A percentile compares a stretch with the other conserved stretches of the same genome.
phyloP scores from a whole-genome alignment of 176 grass and related monocot species.

The sorghum (Sorghum bicolor) region DNA sequence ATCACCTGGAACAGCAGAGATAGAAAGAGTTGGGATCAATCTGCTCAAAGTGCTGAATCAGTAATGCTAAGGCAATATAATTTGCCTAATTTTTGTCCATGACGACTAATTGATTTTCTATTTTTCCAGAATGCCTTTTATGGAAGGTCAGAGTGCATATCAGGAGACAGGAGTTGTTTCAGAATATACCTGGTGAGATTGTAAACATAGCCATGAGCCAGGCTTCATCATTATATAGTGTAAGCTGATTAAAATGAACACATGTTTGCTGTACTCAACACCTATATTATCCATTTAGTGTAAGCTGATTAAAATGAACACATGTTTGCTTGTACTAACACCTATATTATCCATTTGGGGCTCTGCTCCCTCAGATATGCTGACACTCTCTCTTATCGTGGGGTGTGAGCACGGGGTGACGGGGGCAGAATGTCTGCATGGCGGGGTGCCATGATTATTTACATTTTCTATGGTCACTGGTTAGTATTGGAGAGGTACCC shows the following conservation, averaged over 20 bases:
- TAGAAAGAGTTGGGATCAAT: slow-evolving; percentile 1
- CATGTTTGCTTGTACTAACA: neutral
- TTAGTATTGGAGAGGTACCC: neutral
- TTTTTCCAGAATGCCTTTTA: neutral
- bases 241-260: neutral
- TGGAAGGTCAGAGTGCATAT: neutral
- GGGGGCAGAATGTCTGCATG: neutral
- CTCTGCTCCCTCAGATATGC: neutral
- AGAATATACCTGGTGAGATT: neutral
- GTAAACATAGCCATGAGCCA: neutral
- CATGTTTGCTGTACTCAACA: neutral
- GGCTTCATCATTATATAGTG: neutral
- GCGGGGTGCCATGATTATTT: neutral
- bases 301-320: neutral
- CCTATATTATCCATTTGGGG: neutral
- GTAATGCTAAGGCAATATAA: neutral
- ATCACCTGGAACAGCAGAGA: slow-evolving; percentile 61
- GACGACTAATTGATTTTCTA: neutral
- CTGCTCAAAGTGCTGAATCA: neutral
- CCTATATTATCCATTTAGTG: neutral
- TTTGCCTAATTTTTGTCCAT: neutral
- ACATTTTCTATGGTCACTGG: neutral
- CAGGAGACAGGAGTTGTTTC: neutral
- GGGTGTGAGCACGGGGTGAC: too few relatives aligned
- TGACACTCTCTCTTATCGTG: neutral